Conservation (phyloP, 1,139 yeast species). For the Candida pseudoviswanathii region DNA sequence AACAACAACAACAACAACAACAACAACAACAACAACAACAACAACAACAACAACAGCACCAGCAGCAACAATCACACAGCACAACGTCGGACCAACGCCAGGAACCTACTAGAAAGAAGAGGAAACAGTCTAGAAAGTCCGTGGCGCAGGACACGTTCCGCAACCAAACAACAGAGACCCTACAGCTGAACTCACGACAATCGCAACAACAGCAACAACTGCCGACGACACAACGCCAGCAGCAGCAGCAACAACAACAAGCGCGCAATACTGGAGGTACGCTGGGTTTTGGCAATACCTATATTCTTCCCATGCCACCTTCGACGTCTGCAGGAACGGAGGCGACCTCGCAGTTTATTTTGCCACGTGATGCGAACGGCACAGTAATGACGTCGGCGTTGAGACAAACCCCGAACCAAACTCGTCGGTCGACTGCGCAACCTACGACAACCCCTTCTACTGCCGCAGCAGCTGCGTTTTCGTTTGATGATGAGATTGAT, state of each 20-base stretch:
- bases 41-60: background rate
- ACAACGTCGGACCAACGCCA: slow-evolving; percentile 3
- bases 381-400: slow-evolving; percentile 15
- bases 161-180: slow-evolving; percentile 5
- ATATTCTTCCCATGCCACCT: slow-evolving; percentile 23
- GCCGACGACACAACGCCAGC: slow-evolving; percentile 10
- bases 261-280: slow-evolving; percentile 5
- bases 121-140: slow-evolving; percentile 2
- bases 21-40: slow-evolving; percentile 4
- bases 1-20: too few species aligned
- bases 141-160: background rate
- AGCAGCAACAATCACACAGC: slow-evolving; percentile 4
- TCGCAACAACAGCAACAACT: slow-evolving; percentile 6
- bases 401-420: slow-evolving; percentile 14
- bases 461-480: slow-evolving; percentile 9
- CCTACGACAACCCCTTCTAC: background rate
- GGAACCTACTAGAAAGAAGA: slow-evolving; percentile 6
- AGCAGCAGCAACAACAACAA: slow-evolving; percentile 11
- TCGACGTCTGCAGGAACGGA: slow-evolving; percentile 16
- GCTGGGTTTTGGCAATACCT: slow-evolving; percentile 11
- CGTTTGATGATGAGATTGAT: slow-evolving; percentile 17
- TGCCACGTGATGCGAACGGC: slow-evolving; percentile 14
- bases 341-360: slow-evolving; percentile 15
- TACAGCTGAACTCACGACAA: slow-evolving; percentile 7
- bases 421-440: slow-evolving; percentile 1